These are phyloP conservation scores for Ormosia emarginata DNA, from an alignment of 306 rosid species.

Conservation along the genomic window DNA sequence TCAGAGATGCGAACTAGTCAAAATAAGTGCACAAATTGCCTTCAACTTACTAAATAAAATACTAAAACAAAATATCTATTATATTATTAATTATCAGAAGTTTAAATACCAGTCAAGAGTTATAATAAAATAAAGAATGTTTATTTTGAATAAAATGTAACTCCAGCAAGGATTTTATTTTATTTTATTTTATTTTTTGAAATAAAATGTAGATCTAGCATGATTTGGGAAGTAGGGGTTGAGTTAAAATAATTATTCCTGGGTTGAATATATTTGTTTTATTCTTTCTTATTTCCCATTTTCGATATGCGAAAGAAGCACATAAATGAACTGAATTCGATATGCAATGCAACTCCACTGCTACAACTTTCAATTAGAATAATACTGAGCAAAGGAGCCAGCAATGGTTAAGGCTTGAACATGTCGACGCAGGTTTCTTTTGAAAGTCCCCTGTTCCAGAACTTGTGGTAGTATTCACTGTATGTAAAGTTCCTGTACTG, in stretches of 20 bases:
- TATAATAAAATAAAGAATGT: too few species aligned
- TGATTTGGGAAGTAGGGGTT: neutral
- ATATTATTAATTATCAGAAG: too few species aligned
- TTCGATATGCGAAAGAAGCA: neutral
- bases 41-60: neutral
- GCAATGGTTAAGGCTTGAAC: conserved; percentile 15
- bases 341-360: neutral
- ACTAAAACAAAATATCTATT: neutral
- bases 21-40: neutral
- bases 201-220: neutral
- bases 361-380: neutral
- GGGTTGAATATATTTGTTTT: neutral
- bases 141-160: too few species aligned
- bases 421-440: conserved; percentile 29
- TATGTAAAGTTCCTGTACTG: conserved; percentile 49
- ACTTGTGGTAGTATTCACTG: conserved; percentile 57
- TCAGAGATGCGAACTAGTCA: neutral
- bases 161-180: too few species aligned
- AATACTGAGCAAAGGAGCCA: too few species aligned
- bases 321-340: neutral
- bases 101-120: too few species aligned
- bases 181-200: too few species aligned
- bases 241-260: neutral
- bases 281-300: neutral
- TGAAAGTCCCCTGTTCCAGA: conserved; percentile 68